Percentiles rank a stretch among this genome's conserved stretches.
Evolutionary conservation across 352 stramenopile species (phyloP).

Genomic region (Globisporangium camurandrum): DNA sequence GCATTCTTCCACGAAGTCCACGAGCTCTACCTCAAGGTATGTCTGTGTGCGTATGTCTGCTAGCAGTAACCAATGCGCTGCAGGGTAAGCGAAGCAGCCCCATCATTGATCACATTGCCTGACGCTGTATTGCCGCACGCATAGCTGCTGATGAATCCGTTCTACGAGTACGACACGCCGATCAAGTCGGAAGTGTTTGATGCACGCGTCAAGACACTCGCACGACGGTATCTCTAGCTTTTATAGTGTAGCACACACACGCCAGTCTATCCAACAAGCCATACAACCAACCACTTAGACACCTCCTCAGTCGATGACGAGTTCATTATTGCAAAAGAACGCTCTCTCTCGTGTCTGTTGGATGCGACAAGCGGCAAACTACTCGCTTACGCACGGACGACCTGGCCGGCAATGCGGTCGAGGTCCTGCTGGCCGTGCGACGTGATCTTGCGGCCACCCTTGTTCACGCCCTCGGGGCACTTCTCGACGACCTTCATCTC

Average conservation of each 20-base stretch:
- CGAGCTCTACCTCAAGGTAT: conserved; percentile 96
- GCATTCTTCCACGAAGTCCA: conserved; percentile 97
- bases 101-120: too few species aligned
- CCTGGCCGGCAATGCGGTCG: conserved; percentile 96
- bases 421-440: conserved; percentile 98
- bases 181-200: conserved; percentile 93
- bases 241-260: too few species aligned
- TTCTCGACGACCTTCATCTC: conserved; percentile 98
- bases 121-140: neutral
- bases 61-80: too few species aligned
- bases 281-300: neutral
- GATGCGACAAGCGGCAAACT: too few species aligned
- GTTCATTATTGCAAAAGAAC: conserved; percentile 50
- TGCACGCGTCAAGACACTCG: conserved; percentile 83
- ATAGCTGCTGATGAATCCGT: conserved; percentile 94
- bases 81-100: too few species aligned
- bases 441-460: conserved; percentile 93
- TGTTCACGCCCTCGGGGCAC: conserved; percentile 84
- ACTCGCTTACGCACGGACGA: conserved; percentile 76
- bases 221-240: conserved; percentile 86
- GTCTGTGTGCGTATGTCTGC: conserved; percentile 9
- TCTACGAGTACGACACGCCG: conserved; percentile 93
- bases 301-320: conserved; percentile 2
- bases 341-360: conserved; percentile 13
- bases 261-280: neutral